These are phyloP conservation scores for Epichloe hybrida DNA, from an alignment of 2,329 filamentous ascomycete species.

Conservation along the genomic window DNA sequence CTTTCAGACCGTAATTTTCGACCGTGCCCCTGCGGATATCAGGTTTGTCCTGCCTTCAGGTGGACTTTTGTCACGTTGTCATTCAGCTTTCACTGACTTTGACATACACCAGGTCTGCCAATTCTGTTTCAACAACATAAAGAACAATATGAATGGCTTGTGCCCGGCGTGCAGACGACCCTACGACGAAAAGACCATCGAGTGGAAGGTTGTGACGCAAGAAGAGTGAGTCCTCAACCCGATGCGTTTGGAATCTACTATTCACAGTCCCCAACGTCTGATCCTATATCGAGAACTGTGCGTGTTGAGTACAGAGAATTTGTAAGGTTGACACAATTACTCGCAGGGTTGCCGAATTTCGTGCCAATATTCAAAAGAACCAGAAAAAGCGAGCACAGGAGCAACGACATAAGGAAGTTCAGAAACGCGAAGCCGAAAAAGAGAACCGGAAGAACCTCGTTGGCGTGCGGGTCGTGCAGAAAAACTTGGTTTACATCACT, in stretches of 20 bases:
- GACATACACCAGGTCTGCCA: constrained; percentile 65
- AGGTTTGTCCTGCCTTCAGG: constrained; percentile 43
- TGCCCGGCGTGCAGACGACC: constrained; percentile 94
- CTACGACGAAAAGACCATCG: constrained; percentile 93
- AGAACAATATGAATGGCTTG: constrained; percentile 91
- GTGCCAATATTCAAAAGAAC: constrained; percentile 70
- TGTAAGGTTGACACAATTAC: constrained; percentile 2
- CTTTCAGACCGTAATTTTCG: constrained; percentile 93
- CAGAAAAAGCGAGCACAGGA: constrained; percentile 81
- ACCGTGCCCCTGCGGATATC: constrained; percentile 94
- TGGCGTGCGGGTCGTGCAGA: constrained; percentile 90
- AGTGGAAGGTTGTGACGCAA: constrained; percentile 87
- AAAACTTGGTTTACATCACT: constrained; percentile 97
- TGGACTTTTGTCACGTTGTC: background rate
- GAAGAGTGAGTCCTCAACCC: constrained; percentile 61
- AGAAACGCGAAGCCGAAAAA: constrained; percentile 92
- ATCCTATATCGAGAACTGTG: background rate
- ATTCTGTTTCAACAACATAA: constrained; percentile 99
- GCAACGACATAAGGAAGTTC: constrained; percentile 81
- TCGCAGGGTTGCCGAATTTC: constrained; percentile 56
- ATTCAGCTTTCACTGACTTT: background rate
- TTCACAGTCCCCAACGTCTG: background rate
- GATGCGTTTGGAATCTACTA: background rate
- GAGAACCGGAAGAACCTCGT: constrained; percentile 92
- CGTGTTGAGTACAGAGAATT: background rate